Conservation (phyloP, 1,284 basidiomycete species). For the Sanghuangporus sanghuang region DNA sequence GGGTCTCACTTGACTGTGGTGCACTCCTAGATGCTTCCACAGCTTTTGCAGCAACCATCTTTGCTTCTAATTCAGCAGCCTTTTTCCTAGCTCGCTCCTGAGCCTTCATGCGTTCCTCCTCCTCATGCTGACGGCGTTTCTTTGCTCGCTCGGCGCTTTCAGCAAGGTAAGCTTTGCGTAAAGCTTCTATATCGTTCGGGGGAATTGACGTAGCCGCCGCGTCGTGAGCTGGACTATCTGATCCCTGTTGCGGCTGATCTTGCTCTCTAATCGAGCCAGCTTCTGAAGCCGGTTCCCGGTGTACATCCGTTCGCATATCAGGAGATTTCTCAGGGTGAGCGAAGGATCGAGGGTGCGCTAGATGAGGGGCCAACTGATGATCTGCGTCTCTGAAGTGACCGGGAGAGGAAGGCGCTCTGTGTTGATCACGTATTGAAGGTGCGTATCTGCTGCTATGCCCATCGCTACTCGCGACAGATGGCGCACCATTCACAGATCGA, state of each 20-base stretch:
- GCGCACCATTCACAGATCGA: conserved; percentile 6
- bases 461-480: conserved; percentile 8
- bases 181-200: conserved; percentile 62
- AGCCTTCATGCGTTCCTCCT: conserved; percentile 79
- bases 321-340: neutral
- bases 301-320: neutral
- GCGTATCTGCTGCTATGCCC: conserved; percentile 2
- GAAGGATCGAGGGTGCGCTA: conserved; percentile 17
- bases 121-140: conserved; percentile 75
- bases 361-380: conserved; percentile 38
- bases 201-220: conserved; percentile 29
- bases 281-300: neutral
- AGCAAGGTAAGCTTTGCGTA: conserved; percentile 84
- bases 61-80: conserved; percentile 80
- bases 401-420: conserved; percentile 27
- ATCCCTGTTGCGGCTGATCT: neutral
- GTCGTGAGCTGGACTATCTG: conserved; percentile 21
- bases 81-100: conserved; percentile 82
- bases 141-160: conserved; percentile 84
- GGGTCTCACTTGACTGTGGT: neutral
- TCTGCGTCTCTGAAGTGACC: conserved; percentile 23
- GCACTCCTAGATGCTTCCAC: conserved; percentile 22
- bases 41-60: conserved; percentile 43
- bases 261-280: conserved; percentile 9
- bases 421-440: conserved; percentile 3